Base-by-base conservation (phyloP, 2,329 filamentous ascomycete species). In the Penicillium corylophilum region DNA sequence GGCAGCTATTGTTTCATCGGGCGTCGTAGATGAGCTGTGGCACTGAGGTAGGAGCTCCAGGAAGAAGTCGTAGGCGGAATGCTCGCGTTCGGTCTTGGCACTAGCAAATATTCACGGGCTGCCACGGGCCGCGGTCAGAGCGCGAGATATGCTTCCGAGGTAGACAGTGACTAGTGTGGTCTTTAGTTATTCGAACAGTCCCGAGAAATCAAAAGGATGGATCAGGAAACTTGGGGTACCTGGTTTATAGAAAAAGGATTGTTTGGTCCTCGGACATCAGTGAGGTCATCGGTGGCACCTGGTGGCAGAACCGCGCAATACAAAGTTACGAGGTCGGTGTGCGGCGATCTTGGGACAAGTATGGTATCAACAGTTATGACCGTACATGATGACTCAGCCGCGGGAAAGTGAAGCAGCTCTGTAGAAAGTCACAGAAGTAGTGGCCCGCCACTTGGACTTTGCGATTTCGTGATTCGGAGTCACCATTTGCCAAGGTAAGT, bases 261-360 rank as follows among this genome's bases (percentile, higher is more conserved):
- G 44, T 52, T 52, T 53, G 52, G 23, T 52, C 42, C 36, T 50
- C 13, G 26, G 31, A 36, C 20, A 44, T 40, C 51, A 55, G 60
- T 64, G 62, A 64, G 62, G 61, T 64, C 62, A 64, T 64, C 52
- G 53, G 53, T 59, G 55, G 50, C 48, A 53, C 44, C 24, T 23
- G 48, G 15, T 36, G 33, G 40, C 41, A 45, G 51, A 55, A 52
- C 47, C n/a, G 23, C 40, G 26, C 40, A 51, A 47, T 53, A 51
- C 50, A 4, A 33, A 5, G 42, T 40, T 56, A 51, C 47, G 12
- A 2, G 3, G 15, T 24, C 4, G 16, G 23, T 44, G 35, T 29
- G 33, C 10, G 33, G 2, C 12, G 16, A 4, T 4, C 16, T 1
- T 2, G 3, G 16, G 9, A 18, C 20, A 38, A 35, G 13, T 38